A percentile compares a stretch with the other conserved stretches of the same genome.
These are phyloP conservation scores for Pseudomassariella vexata DNA, from an alignment of 2,329 filamentous ascomycete genomes.

Conservation along the genomic window DNA sequence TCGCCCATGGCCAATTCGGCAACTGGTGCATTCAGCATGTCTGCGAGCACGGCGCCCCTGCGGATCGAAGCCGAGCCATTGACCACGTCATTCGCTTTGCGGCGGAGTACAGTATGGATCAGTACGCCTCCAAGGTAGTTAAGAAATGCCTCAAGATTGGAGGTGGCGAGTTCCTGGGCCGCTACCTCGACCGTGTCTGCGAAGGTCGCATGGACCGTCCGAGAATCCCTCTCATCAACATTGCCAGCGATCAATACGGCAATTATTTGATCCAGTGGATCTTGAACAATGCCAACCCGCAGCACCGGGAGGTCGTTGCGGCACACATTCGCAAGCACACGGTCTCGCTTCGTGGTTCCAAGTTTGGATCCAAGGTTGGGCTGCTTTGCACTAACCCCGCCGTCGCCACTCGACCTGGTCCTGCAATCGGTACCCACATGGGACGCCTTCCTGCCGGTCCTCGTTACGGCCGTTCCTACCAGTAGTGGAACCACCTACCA, in stretches of 20 bases:
- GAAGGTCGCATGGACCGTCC: slow-evolving; percentile 86
- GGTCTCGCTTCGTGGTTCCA: slow-evolving; percentile 96
- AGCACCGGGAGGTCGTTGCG: slow-evolving; percentile 89
- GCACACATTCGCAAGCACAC: slow-evolving; percentile 97
- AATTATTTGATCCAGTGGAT: slow-evolving; percentile 99
- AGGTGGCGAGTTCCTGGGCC: slow-evolving; percentile 79
- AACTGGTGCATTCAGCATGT: slow-evolving; percentile 99
- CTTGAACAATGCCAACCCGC: slow-evolving; percentile 76
- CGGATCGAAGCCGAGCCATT: slow-evolving; percentile 86
- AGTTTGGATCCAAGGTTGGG: slow-evolving; percentile 95
- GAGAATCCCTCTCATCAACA: slow-evolving; percentile 94
- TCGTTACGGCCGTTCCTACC: slow-evolving; percentile 53
- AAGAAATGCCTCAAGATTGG: slow-evolving; percentile 99
- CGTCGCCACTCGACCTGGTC: slow-evolving; percentile 80
- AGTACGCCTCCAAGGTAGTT: slow-evolving; percentile 98
- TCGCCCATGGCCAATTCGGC: slow-evolving; percentile 95
- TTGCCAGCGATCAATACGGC: slow-evolving; percentile 96
- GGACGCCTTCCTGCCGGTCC: slow-evolving; percentile 52
- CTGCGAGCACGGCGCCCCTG: slow-evolving; percentile 88
- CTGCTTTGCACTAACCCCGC: slow-evolving; percentile 98
- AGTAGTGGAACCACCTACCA: slow-evolving; percentile 32
- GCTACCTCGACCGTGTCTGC: slow-evolving; percentile 90
- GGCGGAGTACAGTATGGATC: slow-evolving; percentile 96
- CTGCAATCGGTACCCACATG: slow-evolving; percentile 66
- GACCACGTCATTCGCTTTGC: slow-evolving; percentile 93